A percentile compares a stretch with the other conserved stretches of the same genome.
phyloP scores from a whole-genome alignment of 345 rosid species.

The Syzygium jambos region DNA sequence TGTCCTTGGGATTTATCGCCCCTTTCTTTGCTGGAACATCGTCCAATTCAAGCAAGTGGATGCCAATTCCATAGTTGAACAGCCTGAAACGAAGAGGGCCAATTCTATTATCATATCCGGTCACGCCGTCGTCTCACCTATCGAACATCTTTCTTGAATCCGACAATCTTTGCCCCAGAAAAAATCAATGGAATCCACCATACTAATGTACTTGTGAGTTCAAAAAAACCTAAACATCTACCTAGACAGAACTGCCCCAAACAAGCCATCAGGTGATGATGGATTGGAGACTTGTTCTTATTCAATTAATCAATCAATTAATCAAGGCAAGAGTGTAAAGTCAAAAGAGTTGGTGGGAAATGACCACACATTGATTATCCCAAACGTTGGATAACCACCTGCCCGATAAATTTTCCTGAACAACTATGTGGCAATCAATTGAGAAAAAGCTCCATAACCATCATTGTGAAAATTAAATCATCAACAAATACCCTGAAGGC shows the following conservation, averaged over 20 bases:
- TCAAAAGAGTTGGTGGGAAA: neutral
- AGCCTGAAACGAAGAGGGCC: conserved; percentile 14
- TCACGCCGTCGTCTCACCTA: neutral
- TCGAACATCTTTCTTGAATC: neutral
- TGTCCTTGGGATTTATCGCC: conserved; percentile 40
- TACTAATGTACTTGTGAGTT: neutral
- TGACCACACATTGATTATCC: neutral
- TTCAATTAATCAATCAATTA: neutral
- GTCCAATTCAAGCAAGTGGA: conserved; percentile 33
- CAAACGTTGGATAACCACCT: neutral
- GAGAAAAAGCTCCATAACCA: no score
- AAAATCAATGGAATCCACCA: neutral
- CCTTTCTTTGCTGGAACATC: conserved; percentile 13
- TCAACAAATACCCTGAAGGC: no score
- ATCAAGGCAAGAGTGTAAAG: neutral
- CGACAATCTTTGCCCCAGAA: neutral
- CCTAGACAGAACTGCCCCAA: neutral
- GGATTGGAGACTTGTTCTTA: neutral
- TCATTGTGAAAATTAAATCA: no score
- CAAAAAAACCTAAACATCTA: neutral
- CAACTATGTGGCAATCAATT: no score
- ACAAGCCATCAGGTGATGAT: neutral
- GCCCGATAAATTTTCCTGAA: neutral
- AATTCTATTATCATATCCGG: neutral
- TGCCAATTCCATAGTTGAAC: conserved; percentile 38